Evolutionary conservation across 805 yeast genomes (phyloP), one percentile per base, ranked within the genome.

Genomic region (Saturnispora hagleri): DNA sequence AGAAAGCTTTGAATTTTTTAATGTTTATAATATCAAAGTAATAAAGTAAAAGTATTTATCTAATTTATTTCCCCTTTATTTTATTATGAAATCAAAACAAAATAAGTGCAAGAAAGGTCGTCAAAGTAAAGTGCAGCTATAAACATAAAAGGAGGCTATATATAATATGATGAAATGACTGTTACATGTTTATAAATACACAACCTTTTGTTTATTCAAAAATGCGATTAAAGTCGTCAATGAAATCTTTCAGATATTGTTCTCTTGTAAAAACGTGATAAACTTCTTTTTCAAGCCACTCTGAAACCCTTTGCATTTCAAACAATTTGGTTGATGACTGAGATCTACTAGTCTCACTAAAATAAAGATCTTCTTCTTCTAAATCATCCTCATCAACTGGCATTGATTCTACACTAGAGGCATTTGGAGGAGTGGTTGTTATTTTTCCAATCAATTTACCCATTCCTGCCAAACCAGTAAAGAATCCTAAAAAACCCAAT

Each of bases 271-370:
- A 5, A 15, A 41, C 17, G 4, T 22, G 33, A 18, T 22, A 36
- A n/a, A 38, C 34, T 26, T 50, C 53, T 17, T 33, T 33, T 9
- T 54, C 53, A 4, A 50, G 27, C 57, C 57, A 54, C 5, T 43
- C 46, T n/a, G 47, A 41, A n/a, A 54, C 33, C 8, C 18, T 43
- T 28, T 54, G 45, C 42, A 54, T 43, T 18, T 54, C 57, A 13
- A 6, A 24, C 15, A 53, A 26, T 26, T 56, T 18, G 5, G 47
- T n/a, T 22, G 52, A 44, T 20, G 52, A 43, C 18, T 49, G 58
- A 3, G 51, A 50, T 44, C 40, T 43, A 12, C 40, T 24, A 5
- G 13, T 20, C n/a, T 17, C 28, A 18, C 31, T 20, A 17, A 24
- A 24, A 22, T 41, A 13, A 22, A 8, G 31, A 13, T 41, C 31